Evolutionary conservation across 2,329 filamentous ascomycete species (phyloP).

Genomic region (Capronia coronata): DNA sequence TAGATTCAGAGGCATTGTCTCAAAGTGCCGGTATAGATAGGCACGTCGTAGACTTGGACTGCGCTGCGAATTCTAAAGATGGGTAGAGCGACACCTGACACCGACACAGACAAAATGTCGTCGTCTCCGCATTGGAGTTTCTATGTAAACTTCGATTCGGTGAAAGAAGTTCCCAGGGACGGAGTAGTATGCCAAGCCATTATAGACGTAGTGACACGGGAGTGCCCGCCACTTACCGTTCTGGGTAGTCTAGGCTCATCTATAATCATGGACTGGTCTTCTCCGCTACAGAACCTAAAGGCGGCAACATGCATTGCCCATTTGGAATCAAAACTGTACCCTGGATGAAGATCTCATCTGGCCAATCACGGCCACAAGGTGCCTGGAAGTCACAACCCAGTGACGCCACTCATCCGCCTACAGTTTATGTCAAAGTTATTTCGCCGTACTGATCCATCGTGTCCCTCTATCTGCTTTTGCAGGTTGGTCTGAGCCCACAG

Average conservation of each 20-base stretch:
- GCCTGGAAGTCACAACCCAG: neutral
- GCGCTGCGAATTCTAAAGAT: neutral
- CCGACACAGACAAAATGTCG: no score
- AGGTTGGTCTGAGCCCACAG: neutral
- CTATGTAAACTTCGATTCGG: no score
- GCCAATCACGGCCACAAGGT: constrained; percentile 5
- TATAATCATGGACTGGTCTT: no score
- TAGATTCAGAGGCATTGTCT: constrained; percentile 56
- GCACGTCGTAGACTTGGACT: neutral
- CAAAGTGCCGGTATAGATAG: neutral
- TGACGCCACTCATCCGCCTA: neutral
- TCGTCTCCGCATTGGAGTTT: no score
- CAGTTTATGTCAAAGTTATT: neutral
- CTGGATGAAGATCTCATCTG: neutral
- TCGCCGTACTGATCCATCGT: no score
- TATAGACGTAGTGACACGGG: no score
- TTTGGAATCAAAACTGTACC: neutral
- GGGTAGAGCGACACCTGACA: no score
- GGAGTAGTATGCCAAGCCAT: no score
- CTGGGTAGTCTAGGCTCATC: no score
- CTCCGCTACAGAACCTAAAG: neutral
- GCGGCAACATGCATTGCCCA: neutral
- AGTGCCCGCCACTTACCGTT: no score
- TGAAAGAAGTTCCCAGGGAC: no score
- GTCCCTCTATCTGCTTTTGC: no score